phyloP scores from a whole-genome alignment of 495 filamentous ascomycete genomes.

The Penicillium lagena region DNA sequence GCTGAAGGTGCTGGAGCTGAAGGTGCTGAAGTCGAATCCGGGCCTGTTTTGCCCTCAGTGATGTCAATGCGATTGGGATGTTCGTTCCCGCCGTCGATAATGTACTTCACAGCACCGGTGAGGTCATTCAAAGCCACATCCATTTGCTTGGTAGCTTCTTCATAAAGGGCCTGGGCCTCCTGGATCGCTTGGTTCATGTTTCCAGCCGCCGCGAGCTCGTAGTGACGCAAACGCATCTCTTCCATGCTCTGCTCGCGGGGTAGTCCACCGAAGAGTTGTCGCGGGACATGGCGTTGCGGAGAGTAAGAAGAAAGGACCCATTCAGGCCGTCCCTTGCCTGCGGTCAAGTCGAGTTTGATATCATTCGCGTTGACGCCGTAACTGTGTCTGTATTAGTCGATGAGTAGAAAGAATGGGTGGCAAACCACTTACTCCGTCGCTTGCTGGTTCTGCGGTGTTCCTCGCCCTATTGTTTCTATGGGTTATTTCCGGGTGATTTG shows the following conservation, averaged over 20 bases:
- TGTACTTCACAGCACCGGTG: slow-evolving; percentile 65
- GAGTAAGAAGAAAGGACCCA: slow-evolving; percentile 85
- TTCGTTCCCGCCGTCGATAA: slow-evolving; percentile 59
- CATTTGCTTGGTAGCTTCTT: slow-evolving; percentile 61
- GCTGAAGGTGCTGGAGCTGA: slow-evolving; percentile 24
- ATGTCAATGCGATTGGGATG: slow-evolving; percentile 81
- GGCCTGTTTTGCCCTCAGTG: slow-evolving; percentile 38
- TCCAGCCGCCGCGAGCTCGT: slow-evolving; percentile 49
- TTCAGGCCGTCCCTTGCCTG: slow-evolving; percentile 54
- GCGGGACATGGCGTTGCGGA: slow-evolving; percentile 63
- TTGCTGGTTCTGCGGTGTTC: slow-evolving; percentile 14
- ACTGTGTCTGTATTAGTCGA: slow-evolving; percentile 20
- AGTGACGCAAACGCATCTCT: slow-evolving; percentile 67
- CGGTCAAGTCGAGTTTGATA: slow-evolving; percentile 58
- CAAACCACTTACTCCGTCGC: slow-evolving; percentile 21
- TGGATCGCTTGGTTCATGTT: slow-evolving; percentile 60
- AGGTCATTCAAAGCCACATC: slow-evolving; percentile 58
- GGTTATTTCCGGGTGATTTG: not conserved
- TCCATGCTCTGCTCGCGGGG: slow-evolving; percentile 79
- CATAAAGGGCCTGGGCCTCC: slow-evolving; percentile 54
- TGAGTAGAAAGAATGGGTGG: not conserved
- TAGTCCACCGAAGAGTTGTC: slow-evolving; percentile 72
- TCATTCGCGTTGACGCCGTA: slow-evolving; percentile 46
- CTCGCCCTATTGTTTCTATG: slow-evolving; percentile 5
- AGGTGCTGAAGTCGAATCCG: slow-evolving; percentile 9